Conservation (phyloP, 2,329 filamentous ascomycete species). For the Trichoderma asperellum region DNA sequence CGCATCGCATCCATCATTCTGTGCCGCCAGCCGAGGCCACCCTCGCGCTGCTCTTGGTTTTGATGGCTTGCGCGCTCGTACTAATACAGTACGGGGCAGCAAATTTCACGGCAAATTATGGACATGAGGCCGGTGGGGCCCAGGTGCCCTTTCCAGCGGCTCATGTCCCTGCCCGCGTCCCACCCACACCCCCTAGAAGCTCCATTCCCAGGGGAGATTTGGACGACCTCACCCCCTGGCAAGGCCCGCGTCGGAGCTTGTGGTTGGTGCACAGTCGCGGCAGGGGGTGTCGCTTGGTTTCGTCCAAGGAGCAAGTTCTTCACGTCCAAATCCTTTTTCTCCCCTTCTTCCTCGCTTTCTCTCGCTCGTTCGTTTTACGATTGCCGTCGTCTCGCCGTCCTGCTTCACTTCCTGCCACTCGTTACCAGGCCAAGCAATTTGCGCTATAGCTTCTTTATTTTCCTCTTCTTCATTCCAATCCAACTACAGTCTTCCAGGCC, state of each 20-base stretch:
- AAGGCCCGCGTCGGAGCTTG: constrained; percentile 15
- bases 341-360: constrained; percentile 37
- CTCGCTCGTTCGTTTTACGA: constrained; percentile 32
- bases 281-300: constrained; percentile 29
- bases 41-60: not conserved
- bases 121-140: constrained; percentile 24
- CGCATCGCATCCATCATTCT: not conserved
- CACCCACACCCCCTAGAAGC: constrained; percentile 26
- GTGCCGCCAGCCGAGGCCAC: constrained; percentile 15
- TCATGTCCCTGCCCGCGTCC: constrained; percentile 17
- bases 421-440: constrained; percentile 43
- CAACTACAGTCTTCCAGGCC: constrained; percentile 17
- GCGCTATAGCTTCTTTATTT: constrained; percentile 36
- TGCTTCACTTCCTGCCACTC: constrained; percentile 46
- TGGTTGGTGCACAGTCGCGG: constrained; percentile 26
- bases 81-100: not conserved
- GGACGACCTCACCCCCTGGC: constrained; percentile 20
- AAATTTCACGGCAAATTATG: constrained; percentile 23
- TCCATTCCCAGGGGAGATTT: constrained; percentile 26
- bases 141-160: constrained; percentile 14
- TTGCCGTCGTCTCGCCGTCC: constrained; percentile 29
- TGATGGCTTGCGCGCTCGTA: not conserved
- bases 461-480: constrained; percentile 25
- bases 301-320: constrained; percentile 29
- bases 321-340: constrained; percentile 34